Base-by-base conservation (phyloP, 805 yeast genomes). In the Nakazawaea ambrosiae region DNA sequence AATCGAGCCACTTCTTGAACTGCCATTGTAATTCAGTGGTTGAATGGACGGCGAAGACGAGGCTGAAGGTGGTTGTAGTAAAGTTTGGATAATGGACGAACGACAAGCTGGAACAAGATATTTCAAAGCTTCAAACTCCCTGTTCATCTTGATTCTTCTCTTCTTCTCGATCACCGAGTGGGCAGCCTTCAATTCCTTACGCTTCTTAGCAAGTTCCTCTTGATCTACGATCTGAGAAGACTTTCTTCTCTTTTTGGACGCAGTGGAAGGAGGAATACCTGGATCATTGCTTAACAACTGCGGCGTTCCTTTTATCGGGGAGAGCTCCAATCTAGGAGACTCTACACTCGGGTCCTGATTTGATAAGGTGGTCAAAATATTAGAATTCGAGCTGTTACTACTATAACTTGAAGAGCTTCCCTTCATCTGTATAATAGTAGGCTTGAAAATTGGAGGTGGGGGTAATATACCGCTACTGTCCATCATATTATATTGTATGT, bases 161-260 rank as follows among this genome's bases (percentile, higher is more conserved):
- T 84, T 73, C 50, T 85, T 81, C 55, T 85, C 95, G 42, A 85
- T 85, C 28, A 81, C 78, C 2, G 88, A 78, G 54, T 85, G 95
- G 12, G 78, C 78, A 9, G 68, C 63, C 46, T 70, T 74, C 30
- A 74, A 62, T 31, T 73, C 75, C 35, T 62, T 58, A 40, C 65
- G 62, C 39, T 70, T 63, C 44, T 58, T 57, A 32, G 65, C 75
- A 4, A 60, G 16, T 35, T 55, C 63, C 23, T 53, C 59, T 27
- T 53, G 49, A 28, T 47, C 49, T 18, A 44, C 40, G 12, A 45
- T 25, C 12, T 29, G 44, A 4, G 54, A 50, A 5, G 58, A 56
- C 43, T 54, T 50, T 35, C 63, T 49, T 46, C 55, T 47, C 24
- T 34, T 24, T 37, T 31, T 31, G 25, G 35, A 10, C n/a, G n/a